These are phyloP conservation scores for Camellia sinensis DNA, from an alignment of 148 eudicot species.

Conservation along the genomic window DNA sequence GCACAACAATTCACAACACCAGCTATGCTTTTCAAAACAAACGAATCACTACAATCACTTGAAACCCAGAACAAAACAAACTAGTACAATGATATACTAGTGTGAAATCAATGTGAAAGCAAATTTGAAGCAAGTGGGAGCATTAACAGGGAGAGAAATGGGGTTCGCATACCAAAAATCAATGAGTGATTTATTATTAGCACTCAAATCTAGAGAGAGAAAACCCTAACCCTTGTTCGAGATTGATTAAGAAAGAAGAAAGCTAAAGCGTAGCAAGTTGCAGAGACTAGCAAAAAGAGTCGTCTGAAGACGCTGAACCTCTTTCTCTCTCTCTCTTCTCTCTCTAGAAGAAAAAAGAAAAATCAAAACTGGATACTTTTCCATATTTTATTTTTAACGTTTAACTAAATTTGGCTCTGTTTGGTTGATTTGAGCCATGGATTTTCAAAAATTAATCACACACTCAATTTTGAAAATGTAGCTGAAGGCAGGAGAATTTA, in stretches of 20 bases:
- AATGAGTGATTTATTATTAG: not conserved
- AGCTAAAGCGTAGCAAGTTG: slow-evolving; percentile 30
- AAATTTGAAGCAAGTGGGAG: slow-evolving; percentile 17
- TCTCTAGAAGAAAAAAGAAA: too few species aligned
- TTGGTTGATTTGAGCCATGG: too few species aligned
- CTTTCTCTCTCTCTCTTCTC: not conserved
- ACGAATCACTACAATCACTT: not conserved
- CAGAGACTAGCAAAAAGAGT: slow-evolving; percentile 15
- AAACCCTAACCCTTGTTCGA: slow-evolving; percentile 8
- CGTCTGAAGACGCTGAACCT: not conserved
- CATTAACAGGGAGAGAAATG: not conserved
- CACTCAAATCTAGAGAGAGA: slow-evolving; percentile 17
- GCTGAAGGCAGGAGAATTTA: too few species aligned
- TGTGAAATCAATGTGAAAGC: not conserved
- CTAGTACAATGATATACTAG: not conserved
- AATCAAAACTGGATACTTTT: too few species aligned
- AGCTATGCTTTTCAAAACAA: not conserved
- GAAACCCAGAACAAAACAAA: not conserved
- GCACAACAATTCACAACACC: not conserved
- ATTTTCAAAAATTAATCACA: too few species aligned
- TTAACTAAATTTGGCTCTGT: too few species aligned
- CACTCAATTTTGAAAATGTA: too few species aligned
- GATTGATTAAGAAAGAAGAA: slow-evolving; percentile 13
- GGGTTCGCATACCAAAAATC: not conserved
- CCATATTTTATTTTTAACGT: too few species aligned